Conservation (phyloP, 805 yeast species). For the Grigorovia jiainica region DNA sequence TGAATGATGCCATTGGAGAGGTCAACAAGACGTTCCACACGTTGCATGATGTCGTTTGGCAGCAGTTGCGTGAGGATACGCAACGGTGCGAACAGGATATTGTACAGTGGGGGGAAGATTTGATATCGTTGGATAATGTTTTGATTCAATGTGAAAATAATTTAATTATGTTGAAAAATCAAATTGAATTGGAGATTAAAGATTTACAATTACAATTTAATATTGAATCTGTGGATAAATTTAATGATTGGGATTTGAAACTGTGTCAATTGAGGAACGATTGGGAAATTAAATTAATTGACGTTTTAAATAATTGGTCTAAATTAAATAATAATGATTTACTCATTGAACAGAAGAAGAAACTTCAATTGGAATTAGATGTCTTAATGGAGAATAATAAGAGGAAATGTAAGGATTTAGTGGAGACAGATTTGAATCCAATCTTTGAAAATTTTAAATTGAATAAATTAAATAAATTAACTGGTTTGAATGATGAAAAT, state of each 20-base stretch:
- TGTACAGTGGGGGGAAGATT: neutral
- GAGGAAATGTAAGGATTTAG: neutral
- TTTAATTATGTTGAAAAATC: slow-evolving; percentile 4
- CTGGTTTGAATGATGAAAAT: neutral
- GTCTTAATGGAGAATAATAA: neutral
- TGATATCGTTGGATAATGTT: neutral
- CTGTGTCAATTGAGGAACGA: slow-evolving; percentile 10
- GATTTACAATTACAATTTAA: slow-evolving; percentile 17
- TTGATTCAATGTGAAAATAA: neutral
- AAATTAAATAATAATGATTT: neutral
- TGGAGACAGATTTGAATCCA: neutral
- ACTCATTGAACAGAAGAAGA: neutral
- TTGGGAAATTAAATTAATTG: slow-evolving; percentile 17
- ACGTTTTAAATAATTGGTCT: slow-evolving; percentile 3
- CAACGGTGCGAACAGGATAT: neutral
- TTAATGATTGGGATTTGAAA: slow-evolving; percentile 15
- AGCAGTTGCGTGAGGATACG: neutral
- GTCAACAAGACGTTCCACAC: slow-evolving; percentile 14
- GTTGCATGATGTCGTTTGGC: neutral
- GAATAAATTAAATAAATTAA: neutral
- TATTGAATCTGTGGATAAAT: slow-evolving; percentile 16
- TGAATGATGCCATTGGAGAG: slow-evolving; percentile 21
- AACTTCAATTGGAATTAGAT: neutral
- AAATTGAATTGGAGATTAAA: slow-evolving; percentile 14
- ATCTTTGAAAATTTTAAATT: neutral